These are phyloP conservation scores for Fusarium falciforme DNA, from an alignment of 2,329 filamentous ascomycete species.

Conservation along the genomic window DNA sequence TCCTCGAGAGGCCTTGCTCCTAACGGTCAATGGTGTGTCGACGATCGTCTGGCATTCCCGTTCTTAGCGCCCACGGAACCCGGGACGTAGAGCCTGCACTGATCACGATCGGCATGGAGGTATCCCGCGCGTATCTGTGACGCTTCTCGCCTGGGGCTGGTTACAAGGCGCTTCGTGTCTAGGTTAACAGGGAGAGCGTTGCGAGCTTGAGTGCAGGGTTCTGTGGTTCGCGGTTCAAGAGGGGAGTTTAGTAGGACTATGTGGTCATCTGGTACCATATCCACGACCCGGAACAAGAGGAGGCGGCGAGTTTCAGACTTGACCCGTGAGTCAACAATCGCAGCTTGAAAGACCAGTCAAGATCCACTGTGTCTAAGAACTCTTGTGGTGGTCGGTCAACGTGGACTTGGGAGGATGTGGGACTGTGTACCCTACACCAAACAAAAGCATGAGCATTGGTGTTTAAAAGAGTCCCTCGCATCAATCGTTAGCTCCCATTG, in stretches of 20 bases:
- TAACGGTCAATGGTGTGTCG: conserved; percentile 28
- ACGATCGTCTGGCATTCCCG: conserved; percentile 24
- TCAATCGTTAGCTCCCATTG: not conserved
- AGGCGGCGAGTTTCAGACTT: not conserved
- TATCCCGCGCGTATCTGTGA: conserved; percentile 1
- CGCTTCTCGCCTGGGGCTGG: conserved; percentile 1
- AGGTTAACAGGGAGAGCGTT: not conserved
- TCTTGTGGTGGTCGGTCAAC: not conserved
- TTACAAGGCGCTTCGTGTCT: not conserved
- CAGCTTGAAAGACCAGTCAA: not conserved
- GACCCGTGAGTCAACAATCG: not conserved
- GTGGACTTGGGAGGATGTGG: not conserved
- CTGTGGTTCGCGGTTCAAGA: not conserved
- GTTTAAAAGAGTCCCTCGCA: not conserved
- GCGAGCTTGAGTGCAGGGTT: not conserved
- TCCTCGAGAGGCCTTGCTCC: conserved; percentile 18
- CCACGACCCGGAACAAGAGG: not conserved
- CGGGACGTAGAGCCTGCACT: not conserved
- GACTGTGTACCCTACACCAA: not conserved
- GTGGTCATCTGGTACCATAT: not conserved
- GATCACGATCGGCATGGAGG: conserved; percentile 1
- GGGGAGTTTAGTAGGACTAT: not conserved
- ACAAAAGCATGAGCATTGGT: not conserved
- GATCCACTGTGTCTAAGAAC: not conserved
- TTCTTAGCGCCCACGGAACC: conserved; percentile 4